These are phyloP conservation scores for Brassica rapa DNA, from an alignment of 345 rosid species.

Conservation along the genomic window DNA sequence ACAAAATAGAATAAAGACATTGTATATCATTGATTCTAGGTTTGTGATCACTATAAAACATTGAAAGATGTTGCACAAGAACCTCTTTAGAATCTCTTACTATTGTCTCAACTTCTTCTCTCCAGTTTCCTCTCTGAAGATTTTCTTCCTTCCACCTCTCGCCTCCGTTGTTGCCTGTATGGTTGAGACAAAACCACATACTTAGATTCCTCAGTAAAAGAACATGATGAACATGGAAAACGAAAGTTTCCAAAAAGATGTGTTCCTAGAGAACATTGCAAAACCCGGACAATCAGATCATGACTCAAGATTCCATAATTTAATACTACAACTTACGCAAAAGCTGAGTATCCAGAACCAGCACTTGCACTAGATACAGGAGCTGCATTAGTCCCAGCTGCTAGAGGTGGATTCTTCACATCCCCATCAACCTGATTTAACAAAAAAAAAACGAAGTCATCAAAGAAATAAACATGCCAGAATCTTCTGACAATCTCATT, in stretches of 20 bases:
- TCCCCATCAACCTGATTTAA: slow-evolving; percentile 76
- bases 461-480: not conserved
- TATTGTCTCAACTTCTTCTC: slow-evolving; percentile 59
- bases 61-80: slow-evolving; percentile 12
- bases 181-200: not conserved
- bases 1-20: slow-evolving; percentile 25
- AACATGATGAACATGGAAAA: not conserved
- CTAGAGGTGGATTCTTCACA: slow-evolving; percentile 55
- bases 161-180: slow-evolving; percentile 79
- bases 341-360: slow-evolving; percentile 88
- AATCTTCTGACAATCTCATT: not conserved
- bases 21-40: slow-evolving; percentile 19
- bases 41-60: slow-evolving; percentile 20
- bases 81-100: slow-evolving; percentile 10
- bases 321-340: slow-evolving; percentile 59
- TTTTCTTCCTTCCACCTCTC: slow-evolving; percentile 81
- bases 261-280: not conserved
- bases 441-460: not conserved
- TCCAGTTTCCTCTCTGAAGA: slow-evolving; percentile 72
- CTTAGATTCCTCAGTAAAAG: not conserved
- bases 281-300: slow-evolving; percentile 1
- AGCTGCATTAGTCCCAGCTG: slow-evolving; percentile 60
- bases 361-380: slow-evolving; percentile 67
- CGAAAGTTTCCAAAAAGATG: slow-evolving; percentile 2
- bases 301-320: slow-evolving; percentile 3